These are phyloP conservation scores for Favolaschia claudopus DNA, from an alignment of 768 basidiomycete species.

Conservation along the genomic window DNA sequence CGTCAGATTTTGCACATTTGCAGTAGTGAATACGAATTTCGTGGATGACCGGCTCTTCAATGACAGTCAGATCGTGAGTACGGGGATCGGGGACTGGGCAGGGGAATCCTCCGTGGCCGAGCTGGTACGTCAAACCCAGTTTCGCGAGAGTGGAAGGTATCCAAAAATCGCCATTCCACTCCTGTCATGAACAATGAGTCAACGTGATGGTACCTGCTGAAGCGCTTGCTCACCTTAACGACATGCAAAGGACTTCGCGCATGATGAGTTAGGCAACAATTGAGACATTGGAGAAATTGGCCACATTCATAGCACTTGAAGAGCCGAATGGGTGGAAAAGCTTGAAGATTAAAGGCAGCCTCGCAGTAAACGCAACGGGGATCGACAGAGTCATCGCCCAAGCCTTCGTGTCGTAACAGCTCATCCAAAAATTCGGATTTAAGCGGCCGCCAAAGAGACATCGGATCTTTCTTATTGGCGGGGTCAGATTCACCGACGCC, in stretches of 20 bases:
- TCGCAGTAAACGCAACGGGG: neutral
- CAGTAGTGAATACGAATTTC: neutral
- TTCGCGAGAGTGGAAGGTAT: neutral
- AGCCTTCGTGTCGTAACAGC: neutral
- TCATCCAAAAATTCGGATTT: neutral
- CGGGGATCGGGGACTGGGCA: neutral
- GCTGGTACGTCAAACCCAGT: neutral
- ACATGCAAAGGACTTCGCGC: neutral
- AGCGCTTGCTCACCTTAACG: neutral
- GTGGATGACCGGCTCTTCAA: constrained; percentile 13
- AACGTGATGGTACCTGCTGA: neutral
- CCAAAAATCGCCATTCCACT: constrained; percentile 8
- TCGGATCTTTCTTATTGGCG: constrained; percentile 1
- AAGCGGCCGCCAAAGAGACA: neutral
- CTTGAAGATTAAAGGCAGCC: neutral
- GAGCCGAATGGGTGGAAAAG: neutral
- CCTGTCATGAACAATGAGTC: neutral
- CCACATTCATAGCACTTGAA: constrained; percentile 13
- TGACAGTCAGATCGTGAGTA: neutral
- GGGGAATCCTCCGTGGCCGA: constrained; percentile 8
- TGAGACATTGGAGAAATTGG: neutral
- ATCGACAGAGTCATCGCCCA: neutral
- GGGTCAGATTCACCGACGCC: neutral
- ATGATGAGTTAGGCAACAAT: neutral
- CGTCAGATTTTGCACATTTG: neutral